phyloP scores from a whole-genome alignment of 177 flowering plant genomes.

The Vitis hybrid region DNA sequence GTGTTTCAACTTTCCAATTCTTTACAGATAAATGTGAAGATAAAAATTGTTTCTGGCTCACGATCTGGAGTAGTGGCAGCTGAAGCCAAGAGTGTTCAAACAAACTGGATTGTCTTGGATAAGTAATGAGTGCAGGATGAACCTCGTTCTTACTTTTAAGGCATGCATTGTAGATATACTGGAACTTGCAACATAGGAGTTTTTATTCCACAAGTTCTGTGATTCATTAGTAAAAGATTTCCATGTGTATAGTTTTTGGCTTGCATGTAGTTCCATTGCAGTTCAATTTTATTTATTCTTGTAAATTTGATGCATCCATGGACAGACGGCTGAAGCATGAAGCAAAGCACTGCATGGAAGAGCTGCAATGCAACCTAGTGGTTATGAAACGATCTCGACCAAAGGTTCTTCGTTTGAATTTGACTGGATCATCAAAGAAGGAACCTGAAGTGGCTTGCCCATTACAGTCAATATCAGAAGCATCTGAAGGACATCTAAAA shows the following conservation, averaged over 20 bases:
- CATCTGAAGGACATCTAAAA: constrained; percentile 17
- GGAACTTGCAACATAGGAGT: too few relatives aligned
- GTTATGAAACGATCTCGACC: constrained; percentile 70
- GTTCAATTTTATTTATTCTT: too few relatives aligned
- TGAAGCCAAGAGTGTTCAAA: constrained; percentile 48
- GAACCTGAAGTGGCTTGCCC: constrained; percentile 27
- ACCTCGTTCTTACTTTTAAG: constrained; percentile 3
- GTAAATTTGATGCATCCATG: too few relatives aligned
- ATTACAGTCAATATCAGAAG: constrained; percentile 27
- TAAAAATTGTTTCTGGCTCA: constrained; percentile 47
- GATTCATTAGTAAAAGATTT: neutral
- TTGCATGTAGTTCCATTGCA: neutral
- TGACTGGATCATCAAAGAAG: constrained; percentile 46
- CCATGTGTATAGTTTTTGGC: neutral
- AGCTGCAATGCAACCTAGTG: constrained; percentile 83
- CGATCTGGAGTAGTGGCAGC: constrained; percentile 50
- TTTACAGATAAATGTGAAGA: constrained; percentile 48
- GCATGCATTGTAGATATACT: neutral
- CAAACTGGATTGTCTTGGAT: constrained; percentile 74
- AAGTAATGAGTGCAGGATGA: constrained; percentile 47
- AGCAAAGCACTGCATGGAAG: constrained; percentile 72
- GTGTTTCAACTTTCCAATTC: neutral
- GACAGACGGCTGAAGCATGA: constrained; percentile 68
- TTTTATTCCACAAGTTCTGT: neutral
- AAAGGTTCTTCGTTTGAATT: constrained; percentile 83